Evolutionary conservation across 352 stramenopile species (phyloP).

Genomic region (Pythium aphanidermatum): DNA sequence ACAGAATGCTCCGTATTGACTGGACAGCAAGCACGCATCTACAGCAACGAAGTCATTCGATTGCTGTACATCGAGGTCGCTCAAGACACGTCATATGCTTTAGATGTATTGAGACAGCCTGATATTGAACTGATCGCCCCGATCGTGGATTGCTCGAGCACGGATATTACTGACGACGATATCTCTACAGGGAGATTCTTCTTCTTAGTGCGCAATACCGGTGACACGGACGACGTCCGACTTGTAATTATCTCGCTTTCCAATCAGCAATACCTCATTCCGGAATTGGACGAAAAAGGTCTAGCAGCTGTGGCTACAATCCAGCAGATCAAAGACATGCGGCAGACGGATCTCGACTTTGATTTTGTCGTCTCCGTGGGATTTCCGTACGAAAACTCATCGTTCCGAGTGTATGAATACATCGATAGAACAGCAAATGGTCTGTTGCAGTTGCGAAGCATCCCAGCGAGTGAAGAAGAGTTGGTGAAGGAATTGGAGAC

Average conservation of each 20-base stretch:
- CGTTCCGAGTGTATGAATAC: constrained; percentile 7
- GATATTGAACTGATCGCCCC: constrained; percentile 1
- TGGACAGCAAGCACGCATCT: not conserved
- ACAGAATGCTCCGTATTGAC: not conserved
- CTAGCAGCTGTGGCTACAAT: constrained; percentile 4
- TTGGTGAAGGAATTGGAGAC: constrained; percentile 7
- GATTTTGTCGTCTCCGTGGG: constrained; percentile 8
- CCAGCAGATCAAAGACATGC: constrained; percentile 12
- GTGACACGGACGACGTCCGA: not conserved
- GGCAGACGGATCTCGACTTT: not conserved
- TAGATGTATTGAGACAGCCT: not conserved
- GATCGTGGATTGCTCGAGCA: not conserved
- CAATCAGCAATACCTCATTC: constrained; percentile 11
- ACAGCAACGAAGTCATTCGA: constrained; percentile 1
- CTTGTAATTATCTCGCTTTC: constrained; percentile 9
- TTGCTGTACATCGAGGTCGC: constrained; percentile 3
- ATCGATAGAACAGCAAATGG: not conserved
- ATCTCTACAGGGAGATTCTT: constrained; percentile 3
- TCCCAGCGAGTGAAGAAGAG: not conserved
- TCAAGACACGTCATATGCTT: not conserved
- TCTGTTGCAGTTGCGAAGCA: not conserved
- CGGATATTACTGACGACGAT: not conserved
- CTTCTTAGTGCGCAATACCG: not conserved
- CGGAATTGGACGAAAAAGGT: constrained; percentile 1
- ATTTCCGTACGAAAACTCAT: constrained; percentile 5